These are phyloP conservation scores for Cyberlindnera japonica DNA, from an alignment of 805 yeast species.

Conservation along the genomic window DNA sequence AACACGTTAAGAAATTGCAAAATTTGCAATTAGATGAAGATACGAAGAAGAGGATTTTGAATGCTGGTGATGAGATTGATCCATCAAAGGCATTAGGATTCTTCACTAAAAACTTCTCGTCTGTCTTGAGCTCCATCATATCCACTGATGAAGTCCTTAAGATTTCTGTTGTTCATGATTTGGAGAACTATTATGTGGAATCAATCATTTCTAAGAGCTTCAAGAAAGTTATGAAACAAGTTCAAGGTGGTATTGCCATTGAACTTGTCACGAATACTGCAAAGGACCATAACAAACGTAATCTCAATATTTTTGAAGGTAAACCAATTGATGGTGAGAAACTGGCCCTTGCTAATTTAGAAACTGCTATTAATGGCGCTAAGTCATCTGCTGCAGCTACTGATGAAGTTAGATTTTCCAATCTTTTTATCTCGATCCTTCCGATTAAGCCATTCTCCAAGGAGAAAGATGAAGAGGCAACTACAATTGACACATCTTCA, in stretches of 20 bases:
- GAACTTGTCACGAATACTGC: slow-evolving; percentile 36
- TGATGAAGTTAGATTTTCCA: slow-evolving; percentile 38
- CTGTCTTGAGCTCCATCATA: slow-evolving; percentile 31
- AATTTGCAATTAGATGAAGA: slow-evolving; percentile 25
- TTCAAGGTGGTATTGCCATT: slow-evolving; percentile 71
- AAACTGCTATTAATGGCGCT: slow-evolving; percentile 53
- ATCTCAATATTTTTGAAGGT: slow-evolving; percentile 72
- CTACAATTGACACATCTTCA: slow-evolving; percentile 37
- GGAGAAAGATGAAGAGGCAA: slow-evolving; percentile 27
- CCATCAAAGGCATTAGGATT: slow-evolving; percentile 27
- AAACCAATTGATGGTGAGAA: slow-evolving; percentile 82
- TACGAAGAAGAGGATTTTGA: slow-evolving; percentile 25
- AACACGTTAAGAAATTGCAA: slow-evolving; percentile 30
- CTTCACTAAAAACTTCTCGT: slow-evolving; percentile 18
- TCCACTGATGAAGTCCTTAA: slow-evolving; percentile 50
- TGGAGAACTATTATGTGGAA: slow-evolving; percentile 50
- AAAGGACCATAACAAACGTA: slow-evolving; percentile 28
- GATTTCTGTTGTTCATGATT: slow-evolving; percentile 65
- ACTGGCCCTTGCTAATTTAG: slow-evolving; percentile 82
- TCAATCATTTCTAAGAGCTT: slow-evolving; percentile 50
- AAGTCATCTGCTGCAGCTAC: slow-evolving; percentile 20
- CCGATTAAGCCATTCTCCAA: slow-evolving; percentile 42
- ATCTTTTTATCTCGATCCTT: slow-evolving; percentile 66
- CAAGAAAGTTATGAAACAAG: slow-evolving; percentile 64
- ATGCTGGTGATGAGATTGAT: slow-evolving; percentile 17